Conservation (phyloP, 352 stramenopile genomes). For the Globisporangium okanoganense region DNA sequence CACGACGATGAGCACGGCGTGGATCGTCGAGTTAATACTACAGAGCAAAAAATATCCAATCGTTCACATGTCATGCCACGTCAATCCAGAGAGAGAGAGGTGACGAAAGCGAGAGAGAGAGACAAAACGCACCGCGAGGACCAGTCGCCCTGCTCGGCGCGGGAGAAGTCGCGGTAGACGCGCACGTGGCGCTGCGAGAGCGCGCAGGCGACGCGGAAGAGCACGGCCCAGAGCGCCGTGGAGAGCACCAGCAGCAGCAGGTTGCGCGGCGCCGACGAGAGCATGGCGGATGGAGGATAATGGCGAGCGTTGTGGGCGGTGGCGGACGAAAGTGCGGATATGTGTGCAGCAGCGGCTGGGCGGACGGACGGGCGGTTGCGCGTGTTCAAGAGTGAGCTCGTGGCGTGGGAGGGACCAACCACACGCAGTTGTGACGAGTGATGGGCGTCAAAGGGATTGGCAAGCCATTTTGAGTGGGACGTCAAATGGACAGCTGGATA, state of each 20-base stretch:
- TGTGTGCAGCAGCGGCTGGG: background rate
- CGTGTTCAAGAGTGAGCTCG: background rate
- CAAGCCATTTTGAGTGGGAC: background rate
- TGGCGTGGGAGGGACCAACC: background rate
- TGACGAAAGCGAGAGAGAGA: background rate
- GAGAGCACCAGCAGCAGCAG: constrained; percentile 48
- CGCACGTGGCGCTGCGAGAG: constrained; percentile 54
- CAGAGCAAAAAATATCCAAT: background rate
- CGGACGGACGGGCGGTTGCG: background rate
- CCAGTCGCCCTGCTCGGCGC: constrained; percentile 71
- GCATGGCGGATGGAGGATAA: background rate
- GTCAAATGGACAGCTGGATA: no score
- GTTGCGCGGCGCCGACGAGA: constrained; percentile 18
- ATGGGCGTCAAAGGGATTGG: background rate
- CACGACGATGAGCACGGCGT: constrained; percentile 59
- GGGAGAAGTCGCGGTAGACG: constrained; percentile 70
- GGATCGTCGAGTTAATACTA: constrained; percentile 80
- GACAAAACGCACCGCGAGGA: constrained; percentile 56
- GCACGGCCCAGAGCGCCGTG: constrained; percentile 47
- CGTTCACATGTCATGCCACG: background rate
- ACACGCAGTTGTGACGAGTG: background rate
- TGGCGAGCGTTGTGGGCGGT: background rate
- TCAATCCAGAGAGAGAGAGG: constrained; percentile 2
- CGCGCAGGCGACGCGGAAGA: constrained; percentile 47
- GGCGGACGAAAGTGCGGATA: background rate